Conservation (phyloP, 2,329 filamentous ascomycete species). For the Sporothrix brunneoviolacea region DNA sequence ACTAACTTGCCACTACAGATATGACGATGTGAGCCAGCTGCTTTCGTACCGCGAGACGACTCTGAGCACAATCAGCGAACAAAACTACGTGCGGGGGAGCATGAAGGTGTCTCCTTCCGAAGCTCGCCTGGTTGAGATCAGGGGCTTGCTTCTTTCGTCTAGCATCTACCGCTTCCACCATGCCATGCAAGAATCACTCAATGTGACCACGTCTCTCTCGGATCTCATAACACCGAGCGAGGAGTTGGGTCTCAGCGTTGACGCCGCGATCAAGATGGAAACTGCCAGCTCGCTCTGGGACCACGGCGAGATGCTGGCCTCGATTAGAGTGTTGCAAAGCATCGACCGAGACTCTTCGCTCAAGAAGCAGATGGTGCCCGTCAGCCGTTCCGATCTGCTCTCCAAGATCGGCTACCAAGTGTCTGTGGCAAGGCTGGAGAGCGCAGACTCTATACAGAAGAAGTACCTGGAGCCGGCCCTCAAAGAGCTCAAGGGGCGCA, state of each 20-base stretch:
- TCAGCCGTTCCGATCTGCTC: constrained; percentile 72
- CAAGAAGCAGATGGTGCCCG: constrained; percentile 61
- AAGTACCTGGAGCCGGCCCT: constrained; percentile 81
- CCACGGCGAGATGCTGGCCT: constrained; percentile 80
- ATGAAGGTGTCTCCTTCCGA: constrained; percentile 56
- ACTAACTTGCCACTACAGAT: constrained; percentile 26
- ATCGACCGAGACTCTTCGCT: constrained; percentile 57
- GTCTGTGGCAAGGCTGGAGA: constrained; percentile 83
- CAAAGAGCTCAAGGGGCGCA: constrained; percentile 65
- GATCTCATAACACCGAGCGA: constrained; percentile 66
- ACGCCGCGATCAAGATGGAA: constrained; percentile 72
- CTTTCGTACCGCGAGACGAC: constrained; percentile 77
- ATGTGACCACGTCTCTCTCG: constrained; percentile 75
- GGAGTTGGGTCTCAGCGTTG: constrained; percentile 66
- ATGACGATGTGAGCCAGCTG: constrained; percentile 71
- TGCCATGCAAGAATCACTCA: constrained; percentile 78
- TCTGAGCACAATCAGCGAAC: constrained; percentile 70
- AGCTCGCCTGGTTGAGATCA: constrained; percentile 65
- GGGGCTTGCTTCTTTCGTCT: constrained; percentile 69
- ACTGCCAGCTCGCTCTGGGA: constrained; percentile 90
- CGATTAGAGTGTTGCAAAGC: constrained; percentile 79
- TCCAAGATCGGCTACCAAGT: constrained; percentile 84
- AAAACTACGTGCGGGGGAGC: constrained; percentile 53
- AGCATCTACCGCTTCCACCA: constrained; percentile 71
- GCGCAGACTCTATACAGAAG: constrained; percentile 81